Conservation (phyloP, 768 basidiomycete species). For the Saitozyma podzolica region DNA sequence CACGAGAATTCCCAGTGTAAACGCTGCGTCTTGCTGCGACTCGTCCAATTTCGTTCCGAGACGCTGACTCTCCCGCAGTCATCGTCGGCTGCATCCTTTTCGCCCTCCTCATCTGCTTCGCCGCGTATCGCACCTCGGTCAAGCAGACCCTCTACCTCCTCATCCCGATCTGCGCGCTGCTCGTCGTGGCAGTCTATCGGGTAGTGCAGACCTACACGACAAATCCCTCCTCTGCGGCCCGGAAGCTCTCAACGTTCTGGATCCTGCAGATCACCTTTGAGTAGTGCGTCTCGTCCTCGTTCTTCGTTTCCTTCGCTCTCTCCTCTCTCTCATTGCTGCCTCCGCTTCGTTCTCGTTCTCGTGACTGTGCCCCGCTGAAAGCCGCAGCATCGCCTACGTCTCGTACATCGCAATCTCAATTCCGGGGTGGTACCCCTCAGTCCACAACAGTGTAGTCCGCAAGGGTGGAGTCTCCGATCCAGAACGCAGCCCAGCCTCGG, state of each 20-base stretch:
- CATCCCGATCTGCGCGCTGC: neutral
- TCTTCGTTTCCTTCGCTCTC: neutral
- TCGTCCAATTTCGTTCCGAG: too few relatives aligned
- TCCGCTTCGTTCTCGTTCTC: neutral
- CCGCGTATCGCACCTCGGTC: neutral
- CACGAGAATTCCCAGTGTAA: too few relatives aligned
- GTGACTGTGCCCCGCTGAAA: too few relatives aligned
- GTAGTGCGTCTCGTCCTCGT: constrained; percentile 13
- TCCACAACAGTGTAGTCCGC: too few relatives aligned
- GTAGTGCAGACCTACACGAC: constrained; percentile 11
- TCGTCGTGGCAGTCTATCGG: constrained; percentile 17
- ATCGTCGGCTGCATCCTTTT: constrained; percentile 9
- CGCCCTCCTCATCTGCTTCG: constrained; percentile 6
- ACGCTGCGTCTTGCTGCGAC: too few relatives aligned
- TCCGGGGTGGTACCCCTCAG: constrained; percentile 24
- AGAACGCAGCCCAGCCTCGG: too few relatives aligned
- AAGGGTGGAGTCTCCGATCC: too few relatives aligned
- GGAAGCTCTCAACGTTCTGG: constrained; percentile 19
- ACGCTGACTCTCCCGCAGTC: constrained; percentile 2
- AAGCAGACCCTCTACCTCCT: constrained; percentile 13
- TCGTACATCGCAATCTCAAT: constrained; percentile 28
- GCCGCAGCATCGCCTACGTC: constrained; percentile 23
- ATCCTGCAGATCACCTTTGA: constrained; percentile 24
- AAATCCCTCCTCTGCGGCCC: constrained; percentile 2
- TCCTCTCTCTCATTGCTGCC: too few relatives aligned